A percentile compares a stretch with the other conserved stretches of the same genome.
These are phyloP conservation scores for Gypsophila paniculata DNA, from an alignment of 179 eudicot species.

Conservation along the genomic window DNA sequence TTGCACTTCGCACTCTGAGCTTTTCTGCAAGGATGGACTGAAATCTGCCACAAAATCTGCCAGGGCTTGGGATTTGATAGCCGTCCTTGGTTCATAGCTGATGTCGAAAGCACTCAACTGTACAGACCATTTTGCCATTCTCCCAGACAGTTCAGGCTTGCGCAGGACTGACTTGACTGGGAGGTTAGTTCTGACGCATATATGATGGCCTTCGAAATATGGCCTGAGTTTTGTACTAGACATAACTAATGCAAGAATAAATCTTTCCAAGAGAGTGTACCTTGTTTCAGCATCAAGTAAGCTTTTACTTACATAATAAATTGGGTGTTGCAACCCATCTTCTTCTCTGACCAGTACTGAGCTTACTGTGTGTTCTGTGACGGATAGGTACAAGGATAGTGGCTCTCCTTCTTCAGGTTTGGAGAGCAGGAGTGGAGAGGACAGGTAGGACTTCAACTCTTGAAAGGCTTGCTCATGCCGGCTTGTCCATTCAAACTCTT, in stretches of 20 bases:
- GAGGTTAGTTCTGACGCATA: background rate
- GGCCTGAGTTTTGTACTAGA: background rate
- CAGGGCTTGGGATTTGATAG: background rate
- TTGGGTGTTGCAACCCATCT: background rate
- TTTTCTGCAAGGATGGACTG: background rate
- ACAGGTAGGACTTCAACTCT: background rate
- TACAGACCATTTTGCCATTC: background rate
- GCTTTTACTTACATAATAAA: background rate
- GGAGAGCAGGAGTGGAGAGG: background rate
- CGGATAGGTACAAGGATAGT: background rate
- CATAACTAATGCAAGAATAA: background rate
- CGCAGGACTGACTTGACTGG: background rate
- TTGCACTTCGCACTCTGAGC: too few species aligned
- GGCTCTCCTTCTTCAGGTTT: background rate
- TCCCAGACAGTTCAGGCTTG: background rate
- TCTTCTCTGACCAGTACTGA: background rate
- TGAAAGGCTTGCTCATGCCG: background rate
- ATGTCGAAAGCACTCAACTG: background rate
- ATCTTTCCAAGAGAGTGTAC: background rate
- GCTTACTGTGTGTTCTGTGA: background rate
- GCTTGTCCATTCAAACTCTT: background rate
- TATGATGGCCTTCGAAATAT: background rate
- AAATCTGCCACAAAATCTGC: conserved; percentile 7
- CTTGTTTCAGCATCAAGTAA: background rate
- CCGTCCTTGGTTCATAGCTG: background rate